phyloP scores from a whole-genome alignment of 2,329 filamentous ascomycete genomes.

The Pestalotiopsis sp. region DNA sequence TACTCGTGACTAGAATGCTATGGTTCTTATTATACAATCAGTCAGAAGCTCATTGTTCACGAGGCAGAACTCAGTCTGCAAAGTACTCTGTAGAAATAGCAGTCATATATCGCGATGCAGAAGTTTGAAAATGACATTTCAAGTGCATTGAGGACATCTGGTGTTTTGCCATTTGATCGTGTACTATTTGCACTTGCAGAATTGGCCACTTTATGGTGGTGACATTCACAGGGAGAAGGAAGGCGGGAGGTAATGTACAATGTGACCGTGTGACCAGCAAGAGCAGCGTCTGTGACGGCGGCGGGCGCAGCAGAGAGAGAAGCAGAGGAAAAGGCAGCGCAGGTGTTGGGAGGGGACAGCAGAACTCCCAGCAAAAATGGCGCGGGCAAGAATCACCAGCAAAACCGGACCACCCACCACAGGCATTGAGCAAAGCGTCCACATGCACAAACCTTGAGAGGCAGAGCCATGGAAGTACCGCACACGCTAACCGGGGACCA shows the following conservation, averaged over 20 bases:
- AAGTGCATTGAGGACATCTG: too few relatives aligned
- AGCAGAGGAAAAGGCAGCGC: slow-evolving; percentile 17
- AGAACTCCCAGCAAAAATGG: slow-evolving; percentile 30
- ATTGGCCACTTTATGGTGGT: slow-evolving; percentile 15
- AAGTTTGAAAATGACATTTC: too few relatives aligned
- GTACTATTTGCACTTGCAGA: too few relatives aligned
- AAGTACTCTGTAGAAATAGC: too few relatives aligned
- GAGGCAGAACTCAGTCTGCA: too few relatives aligned
- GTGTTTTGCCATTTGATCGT: too few relatives aligned
- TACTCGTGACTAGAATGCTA: too few relatives aligned
- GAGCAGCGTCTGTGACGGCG: background rate
- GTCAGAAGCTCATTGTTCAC: too few relatives aligned
- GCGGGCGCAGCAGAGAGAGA: slow-evolving; percentile 11
- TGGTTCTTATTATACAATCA: too few relatives aligned
- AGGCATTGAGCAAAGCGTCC: background rate
- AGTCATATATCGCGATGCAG: too few relatives aligned
- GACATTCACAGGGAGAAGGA: background rate
- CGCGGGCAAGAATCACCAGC: slow-evolving; percentile 34
- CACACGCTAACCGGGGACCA: slow-evolving; percentile 31
- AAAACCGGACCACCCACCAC: slow-evolving; percentile 5
- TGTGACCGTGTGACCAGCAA: background rate
- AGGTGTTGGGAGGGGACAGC: slow-evolving; percentile 11
- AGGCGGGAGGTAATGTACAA: slow-evolving; percentile 9
- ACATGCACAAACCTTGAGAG: slow-evolving; percentile 2
- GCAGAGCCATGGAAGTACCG: slow-evolving; percentile 22